These are phyloP conservation scores for Geosmithia putterillii DNA, from an alignment of 2,329 filamentous ascomycete genomes.

Conservation along the genomic window DNA sequence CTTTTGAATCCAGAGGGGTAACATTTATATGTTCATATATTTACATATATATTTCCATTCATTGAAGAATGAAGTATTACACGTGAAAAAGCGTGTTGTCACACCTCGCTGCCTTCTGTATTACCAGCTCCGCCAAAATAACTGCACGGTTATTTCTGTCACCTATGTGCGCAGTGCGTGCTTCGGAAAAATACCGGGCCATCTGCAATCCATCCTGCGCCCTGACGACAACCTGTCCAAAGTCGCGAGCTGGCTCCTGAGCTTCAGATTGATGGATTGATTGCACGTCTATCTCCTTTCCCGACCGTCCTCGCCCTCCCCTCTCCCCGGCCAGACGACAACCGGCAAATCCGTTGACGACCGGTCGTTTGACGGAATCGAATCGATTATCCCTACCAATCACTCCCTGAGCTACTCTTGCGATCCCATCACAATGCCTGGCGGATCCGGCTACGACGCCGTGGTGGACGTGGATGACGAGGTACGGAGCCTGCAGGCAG, in stretches of 20 bases:
- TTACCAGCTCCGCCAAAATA: not conserved
- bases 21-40: too few relatives aligned
- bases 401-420: not conserved
- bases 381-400: not conserved
- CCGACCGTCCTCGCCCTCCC: not conserved
- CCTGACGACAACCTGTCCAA: slow-evolving; percentile 18
- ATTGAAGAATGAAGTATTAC: too few relatives aligned
- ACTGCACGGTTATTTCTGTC: not conserved
- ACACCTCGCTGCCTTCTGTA: not conserved
- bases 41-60: too few relatives aligned
- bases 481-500: slow-evolving; percentile 31
- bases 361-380: not conserved
- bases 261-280: not conserved
- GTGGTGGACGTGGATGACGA: slow-evolving; percentile 97
- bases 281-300: too few relatives aligned
- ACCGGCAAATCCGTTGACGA: not conserved
- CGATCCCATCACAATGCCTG: not conserved
- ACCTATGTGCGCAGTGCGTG: not conserved
- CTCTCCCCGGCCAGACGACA: not conserved
- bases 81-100: not conserved
- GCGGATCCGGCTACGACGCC: slow-evolving; percentile 82
- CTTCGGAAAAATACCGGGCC: not conserved
- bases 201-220: not conserved
- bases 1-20: too few relatives aligned
- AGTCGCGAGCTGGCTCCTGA: slow-evolving; percentile 4